A percentile compares a stretch with the other conserved stretches of the same genome.
These are phyloP conservation scores for Caryopteris hybrid DNA, from an alignment of 305 asterid species.

Conservation along the genomic window DNA sequence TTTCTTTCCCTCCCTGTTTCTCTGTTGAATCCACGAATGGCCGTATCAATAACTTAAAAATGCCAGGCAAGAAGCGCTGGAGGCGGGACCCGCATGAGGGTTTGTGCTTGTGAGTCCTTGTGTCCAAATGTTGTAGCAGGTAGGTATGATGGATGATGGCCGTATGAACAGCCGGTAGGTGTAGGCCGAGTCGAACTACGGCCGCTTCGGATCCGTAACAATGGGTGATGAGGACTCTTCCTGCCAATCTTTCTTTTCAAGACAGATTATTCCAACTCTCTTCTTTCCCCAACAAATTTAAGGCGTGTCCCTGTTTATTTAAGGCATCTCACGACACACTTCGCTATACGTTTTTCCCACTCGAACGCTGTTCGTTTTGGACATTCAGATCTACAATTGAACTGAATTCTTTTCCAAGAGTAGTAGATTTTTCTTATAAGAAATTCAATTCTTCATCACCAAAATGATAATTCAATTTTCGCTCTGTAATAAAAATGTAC, in stretches of 20 bases:
- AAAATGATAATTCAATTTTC: no score
- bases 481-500: no score
- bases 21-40: background rate
- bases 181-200: background rate
- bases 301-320: background rate
- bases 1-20: background rate
- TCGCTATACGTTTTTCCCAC: no score
- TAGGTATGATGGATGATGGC: no score
- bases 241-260: background rate
- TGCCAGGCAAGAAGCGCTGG: background rate
- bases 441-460: no score
- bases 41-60: background rate
- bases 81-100: background rate
- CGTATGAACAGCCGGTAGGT: no score
- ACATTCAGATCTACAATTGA: no score
- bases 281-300: background rate
- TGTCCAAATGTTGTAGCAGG: background rate
- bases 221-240: background rate
- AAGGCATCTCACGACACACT: no score
- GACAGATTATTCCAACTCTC: background rate
- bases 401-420: no score
- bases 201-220: background rate
- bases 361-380: no score
- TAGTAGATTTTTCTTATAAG: no score
- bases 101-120: background rate